phyloP scores from a whole-genome alignment of 2,329 filamentous ascomycete genomes.

The Trichoderma lentiforme region DNA sequence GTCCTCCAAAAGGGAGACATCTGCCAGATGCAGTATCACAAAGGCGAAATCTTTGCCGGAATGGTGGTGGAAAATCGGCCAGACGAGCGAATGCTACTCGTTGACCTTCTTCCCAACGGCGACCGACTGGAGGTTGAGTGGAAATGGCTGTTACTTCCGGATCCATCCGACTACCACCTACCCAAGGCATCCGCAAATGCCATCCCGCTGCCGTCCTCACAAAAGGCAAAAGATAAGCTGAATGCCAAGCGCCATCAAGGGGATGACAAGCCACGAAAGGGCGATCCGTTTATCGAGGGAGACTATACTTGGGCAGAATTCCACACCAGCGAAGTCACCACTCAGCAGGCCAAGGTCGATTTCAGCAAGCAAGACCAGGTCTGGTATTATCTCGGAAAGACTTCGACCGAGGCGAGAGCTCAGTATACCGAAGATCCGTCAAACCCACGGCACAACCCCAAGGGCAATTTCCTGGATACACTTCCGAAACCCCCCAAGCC shows the following conservation, averaged over 20 bases:
- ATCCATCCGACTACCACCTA: conserved; percentile 66
- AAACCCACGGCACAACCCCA: conserved; percentile 59
- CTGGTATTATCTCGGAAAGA: conserved; percentile 84
- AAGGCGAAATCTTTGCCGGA: conserved; percentile 87
- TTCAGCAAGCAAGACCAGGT: conserved; percentile 69
- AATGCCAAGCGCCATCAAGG: conserved; percentile 60
- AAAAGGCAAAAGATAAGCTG: conserved; percentile 62
- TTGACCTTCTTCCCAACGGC: conserved; percentile 81
- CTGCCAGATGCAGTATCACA: conserved; percentile 81
- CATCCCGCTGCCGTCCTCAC: conserved; percentile 64
- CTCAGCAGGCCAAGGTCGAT: conserved; percentile 67
- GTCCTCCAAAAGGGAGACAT: conserved; percentile 69
- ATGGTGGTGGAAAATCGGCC: conserved; percentile 78
- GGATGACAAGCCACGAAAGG: conserved; percentile 61
- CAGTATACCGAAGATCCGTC: conserved; percentile 80
- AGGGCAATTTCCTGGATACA: conserved; percentile 70
- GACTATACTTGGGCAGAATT: conserved; percentile 77
- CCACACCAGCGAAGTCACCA: conserved; percentile 56
- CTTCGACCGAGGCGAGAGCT: conserved; percentile 84
- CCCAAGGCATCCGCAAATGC: conserved; percentile 73
- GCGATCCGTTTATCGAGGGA: conserved; percentile 60
- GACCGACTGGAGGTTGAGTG: conserved; percentile 76
- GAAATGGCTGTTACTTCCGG: conserved; percentile 76
- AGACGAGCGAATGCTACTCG: conserved; percentile 70
- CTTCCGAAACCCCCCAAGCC: conserved; percentile 53